Evolutionary conservation across 768 basidiomycete species (phyloP), one percentile per base, ranked within the genome.

Genomic region (Megacollybia marginata): DNA sequence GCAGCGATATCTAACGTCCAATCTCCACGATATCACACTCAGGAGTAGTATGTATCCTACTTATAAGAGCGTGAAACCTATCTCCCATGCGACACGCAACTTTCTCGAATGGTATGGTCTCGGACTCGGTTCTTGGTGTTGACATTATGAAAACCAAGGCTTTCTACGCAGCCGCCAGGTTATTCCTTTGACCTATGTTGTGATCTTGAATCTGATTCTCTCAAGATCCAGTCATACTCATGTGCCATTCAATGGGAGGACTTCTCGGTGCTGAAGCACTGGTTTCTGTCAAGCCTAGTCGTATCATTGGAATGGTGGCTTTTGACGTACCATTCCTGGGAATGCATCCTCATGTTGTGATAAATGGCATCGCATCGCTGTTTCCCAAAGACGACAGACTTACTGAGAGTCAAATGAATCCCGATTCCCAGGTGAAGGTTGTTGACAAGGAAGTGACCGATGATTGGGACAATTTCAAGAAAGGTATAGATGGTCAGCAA

Each of bases 211-310:
- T 28, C 23, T 28, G 23, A 28, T 28, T 28, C 23, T 28, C 4
- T 6, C 6, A 3, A 28, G 23, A 28, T 1, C 76, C 74, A 32
- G 75, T 80, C 10, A 78, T 82, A 44, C 64, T 82, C 1, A 33
- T 78, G 2, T 78, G 71, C 1, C 80, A 82, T 57, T 82, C 80
- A 5, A 80, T 82, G 80, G 80, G 80, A 16, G 80, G 80, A 2
- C 67, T 82, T 5, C 66, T 82, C 1, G 78, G 75, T 5, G 79
- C 77, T 4, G 79, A 80, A 40, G 79, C 79, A 2, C 78, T 76
- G 1, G 74, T 70, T 0, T 48, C 60, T 1, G 71, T 69, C 2
- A 62, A 58, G 15, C 55, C 62, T 2, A 67, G 62, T 50, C 72
- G 77, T 5, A 76, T 80, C 36, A 55, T 79, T 2, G 80, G 75